Base-by-base conservation (phyloP, 768 basidiomycete species). In the Leccinum subtestaceum region DNA sequence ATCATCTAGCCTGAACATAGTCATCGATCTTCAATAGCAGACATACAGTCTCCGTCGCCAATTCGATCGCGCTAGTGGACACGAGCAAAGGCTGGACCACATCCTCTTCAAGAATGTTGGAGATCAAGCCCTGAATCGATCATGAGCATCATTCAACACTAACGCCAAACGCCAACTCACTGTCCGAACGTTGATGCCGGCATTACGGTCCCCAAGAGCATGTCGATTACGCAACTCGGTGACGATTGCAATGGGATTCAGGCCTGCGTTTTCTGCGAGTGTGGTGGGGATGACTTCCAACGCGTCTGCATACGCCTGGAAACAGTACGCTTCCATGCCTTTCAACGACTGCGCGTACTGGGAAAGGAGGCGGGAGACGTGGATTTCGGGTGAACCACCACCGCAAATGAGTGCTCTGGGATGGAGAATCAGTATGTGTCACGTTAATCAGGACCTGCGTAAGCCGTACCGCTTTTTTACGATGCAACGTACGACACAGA, bases 281-380 rank as follows among this genome's bases (percentile, higher is more conserved):
- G 97, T 99, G 2, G 89, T 96, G 4, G 97, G 97, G 61, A 99
- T 98, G 62, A 98, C 91, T 74, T 98, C 97, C 52, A 99, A 82
- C 1, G 97, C 95, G 68, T 98, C 96, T 29, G 97, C 95, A 69
- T 94, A 99, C 4, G 95, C 95, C 67, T 97, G 93, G 86, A 98
- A 97, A 75, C 97, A 98, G 75, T 98, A 98, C 9, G 96, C 93
- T 74, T 98, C 95, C 89, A 98, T 98, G 52, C 97, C 96, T 74
- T 90, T 96, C 60, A 98, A 81, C 1, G 93, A 89, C 64, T 96
- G 93, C 2, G 95, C 87, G 66, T 96, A 84, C 73, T 97, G 92
- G 1, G 93, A 88, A 51, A 99, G 81, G 65, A 91, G 78, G 53
- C 95, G 86, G 11, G 97, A 98, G 46, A 96, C 91, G 70, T 98